phyloP scores from a whole-genome alignment of 1,284 basidiomycete species.

The Phellopilus nigrolimitatus region DNA sequence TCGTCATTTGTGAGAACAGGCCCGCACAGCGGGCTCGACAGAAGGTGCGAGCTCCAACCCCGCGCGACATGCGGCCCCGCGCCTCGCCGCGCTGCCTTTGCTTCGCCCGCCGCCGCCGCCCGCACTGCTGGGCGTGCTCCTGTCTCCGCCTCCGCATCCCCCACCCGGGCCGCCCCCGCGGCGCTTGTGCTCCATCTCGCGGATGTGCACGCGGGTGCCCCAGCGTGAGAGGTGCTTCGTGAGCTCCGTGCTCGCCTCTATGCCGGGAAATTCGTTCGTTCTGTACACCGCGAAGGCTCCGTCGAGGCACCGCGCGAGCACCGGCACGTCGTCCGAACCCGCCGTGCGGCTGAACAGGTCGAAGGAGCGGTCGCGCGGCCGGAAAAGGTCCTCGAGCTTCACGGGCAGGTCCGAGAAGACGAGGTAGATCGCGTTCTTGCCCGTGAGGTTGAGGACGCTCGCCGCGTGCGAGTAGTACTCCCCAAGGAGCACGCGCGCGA shows the following conservation, averaged over 20 bases:
- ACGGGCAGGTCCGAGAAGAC: slow-evolving; percentile 66
- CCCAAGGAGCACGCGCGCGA: slow-evolving; percentile 15
- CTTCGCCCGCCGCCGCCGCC: background rate
- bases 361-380: slow-evolving; percentile 63
- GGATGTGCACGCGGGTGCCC: slow-evolving; percentile 66
- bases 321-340: slow-evolving; percentile 34
- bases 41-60: too few relatives aligned
- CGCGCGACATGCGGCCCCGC: too few relatives aligned
- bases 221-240: slow-evolving; percentile 50
- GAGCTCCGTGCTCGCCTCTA: slow-evolving; percentile 65
- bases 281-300: slow-evolving; percentile 67
- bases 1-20: too few relatives aligned
- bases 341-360: slow-evolving; percentile 44
- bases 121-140: background rate
- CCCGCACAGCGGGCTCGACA: too few relatives aligned
- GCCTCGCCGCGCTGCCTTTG: too few relatives aligned
- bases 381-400: slow-evolving; percentile 59
- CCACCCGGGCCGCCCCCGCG: slow-evolving; percentile 24
- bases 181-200: slow-evolving; percentile 62
- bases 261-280: slow-evolving; percentile 75
- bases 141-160: background rate
- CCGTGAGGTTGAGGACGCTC: slow-evolving; percentile 49
- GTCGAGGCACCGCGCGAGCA: slow-evolving; percentile 69
- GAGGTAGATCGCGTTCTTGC: slow-evolving; percentile 59
- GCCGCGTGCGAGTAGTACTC: slow-evolving; percentile 51